These are phyloP conservation scores for Lactarius akahatsu DNA, from an alignment of 768 basidiomycete genomes.

Conservation along the genomic window DNA sequence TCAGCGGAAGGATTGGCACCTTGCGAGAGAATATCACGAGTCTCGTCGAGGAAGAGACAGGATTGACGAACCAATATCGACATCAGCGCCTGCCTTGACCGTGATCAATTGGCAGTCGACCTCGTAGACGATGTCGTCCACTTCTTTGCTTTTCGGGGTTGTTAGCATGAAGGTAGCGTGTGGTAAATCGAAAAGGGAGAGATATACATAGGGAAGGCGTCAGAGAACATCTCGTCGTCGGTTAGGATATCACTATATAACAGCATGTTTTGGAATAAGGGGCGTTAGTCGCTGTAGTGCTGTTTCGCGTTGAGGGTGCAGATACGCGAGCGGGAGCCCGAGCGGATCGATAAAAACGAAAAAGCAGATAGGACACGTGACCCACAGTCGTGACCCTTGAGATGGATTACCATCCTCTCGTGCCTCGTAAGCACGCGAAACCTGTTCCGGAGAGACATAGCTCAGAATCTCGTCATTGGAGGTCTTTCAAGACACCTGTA, in stretches of 20 bases:
- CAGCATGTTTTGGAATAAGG: constrained; percentile 51
- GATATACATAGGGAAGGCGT: constrained; percentile 83
- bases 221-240: constrained; percentile 90
- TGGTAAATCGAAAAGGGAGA: background rate
- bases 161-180: background rate
- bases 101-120: constrained; percentile 75
- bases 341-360: constrained; percentile 24
- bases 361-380: constrained; percentile 22
- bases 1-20: constrained; percentile 94
- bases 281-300: constrained; percentile 28
- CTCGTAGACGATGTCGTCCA: constrained; percentile 82
- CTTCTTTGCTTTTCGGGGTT: constrained; percentile 53
- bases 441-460: constrained; percentile 59
- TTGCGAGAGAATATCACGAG: constrained; percentile 34
- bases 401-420: constrained; percentile 83
- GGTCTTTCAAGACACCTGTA: constrained; percentile 83
- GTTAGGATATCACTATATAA: constrained; percentile 72
- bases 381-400: constrained; percentile 4
- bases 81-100: constrained; percentile 70
- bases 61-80: constrained; percentile 76
- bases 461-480: constrained; percentile 81
- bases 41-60: constrained; percentile 12
- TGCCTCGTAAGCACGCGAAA: constrained; percentile 58
- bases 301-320: constrained; percentile 18
- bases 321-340: constrained; percentile 22